phyloP scores from a whole-genome alignment of 1,284 basidiomycete genomes.

The Ustanciosporium gigantosporum region DNA sequence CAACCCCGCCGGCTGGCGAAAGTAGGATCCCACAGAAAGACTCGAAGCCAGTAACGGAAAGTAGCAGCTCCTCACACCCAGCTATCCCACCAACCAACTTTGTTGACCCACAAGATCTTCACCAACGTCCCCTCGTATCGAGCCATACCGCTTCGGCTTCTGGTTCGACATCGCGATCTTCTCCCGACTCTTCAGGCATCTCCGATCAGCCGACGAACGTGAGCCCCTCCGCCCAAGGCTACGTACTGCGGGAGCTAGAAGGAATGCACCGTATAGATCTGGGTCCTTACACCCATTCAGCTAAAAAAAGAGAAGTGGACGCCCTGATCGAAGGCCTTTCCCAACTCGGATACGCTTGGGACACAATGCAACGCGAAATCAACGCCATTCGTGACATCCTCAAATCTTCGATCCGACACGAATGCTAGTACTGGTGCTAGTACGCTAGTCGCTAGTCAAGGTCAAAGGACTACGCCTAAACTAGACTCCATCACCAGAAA shows the following conservation, averaged over 20 bases:
- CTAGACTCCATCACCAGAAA: too few species aligned
- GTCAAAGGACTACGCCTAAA: too few species aligned
- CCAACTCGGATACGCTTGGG: constrained; percentile 55
- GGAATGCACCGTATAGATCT: constrained; percentile 33
- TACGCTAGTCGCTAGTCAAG: too few species aligned
- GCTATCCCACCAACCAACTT: constrained; percentile 4
- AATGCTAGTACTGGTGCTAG: not conserved
- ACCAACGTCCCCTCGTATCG: constrained; percentile 8
- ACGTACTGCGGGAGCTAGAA: constrained; percentile 25
- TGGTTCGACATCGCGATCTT: too few species aligned
- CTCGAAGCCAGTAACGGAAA: too few species aligned
- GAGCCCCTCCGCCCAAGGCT: not conserved
- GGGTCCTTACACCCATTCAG: constrained; percentile 44
- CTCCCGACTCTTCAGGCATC: too few species aligned
- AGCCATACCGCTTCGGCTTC: not conserved
- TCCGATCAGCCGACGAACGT: not conserved
- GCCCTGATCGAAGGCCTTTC: constrained; percentile 47
- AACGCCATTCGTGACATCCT: constrained; percentile 44
- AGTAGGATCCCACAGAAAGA: too few species aligned
- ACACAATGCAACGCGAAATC: constrained; percentile 50
- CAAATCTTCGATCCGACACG: constrained; percentile 4
- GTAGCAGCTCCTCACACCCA: not conserved
- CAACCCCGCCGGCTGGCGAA: too few species aligned
- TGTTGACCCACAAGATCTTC: constrained; percentile 24
- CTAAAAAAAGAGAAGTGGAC: constrained; percentile 49